These are phyloP conservation scores for Boletus reticulatus DNA, from an alignment of 768 basidiomycete species.

Conservation along the genomic window DNA sequence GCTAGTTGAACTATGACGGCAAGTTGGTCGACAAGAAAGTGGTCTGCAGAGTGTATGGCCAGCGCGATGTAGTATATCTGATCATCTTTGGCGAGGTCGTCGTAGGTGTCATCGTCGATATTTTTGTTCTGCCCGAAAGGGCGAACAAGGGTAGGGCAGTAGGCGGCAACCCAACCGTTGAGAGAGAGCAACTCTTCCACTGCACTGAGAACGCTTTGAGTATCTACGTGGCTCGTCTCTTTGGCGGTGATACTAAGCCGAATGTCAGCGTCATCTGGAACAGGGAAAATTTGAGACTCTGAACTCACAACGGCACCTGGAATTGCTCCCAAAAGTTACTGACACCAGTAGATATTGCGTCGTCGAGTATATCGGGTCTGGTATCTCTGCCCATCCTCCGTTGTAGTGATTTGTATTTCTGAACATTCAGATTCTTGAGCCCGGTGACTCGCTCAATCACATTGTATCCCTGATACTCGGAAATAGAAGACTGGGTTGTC, in stretches of 20 bases:
- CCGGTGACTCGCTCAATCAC: conserved; percentile 65
- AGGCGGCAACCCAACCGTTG: conserved; percentile 97
- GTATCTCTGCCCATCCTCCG: conserved; percentile 85
- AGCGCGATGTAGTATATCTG: conserved; percentile 94
- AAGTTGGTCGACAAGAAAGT: conserved; percentile 97
- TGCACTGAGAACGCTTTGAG: conserved; percentile 83
- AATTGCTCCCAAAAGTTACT: conserved; percentile 91
- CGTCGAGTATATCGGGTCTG: conserved; percentile 74
- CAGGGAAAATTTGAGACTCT: too few species aligned
- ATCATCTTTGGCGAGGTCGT: conserved; percentile 80
- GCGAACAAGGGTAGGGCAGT: conserved; percentile 90
- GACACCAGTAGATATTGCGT: conserved; percentile 73
- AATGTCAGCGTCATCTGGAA: neutral
- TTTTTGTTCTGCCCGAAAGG: conserved; percentile 92
- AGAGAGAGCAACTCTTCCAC: conserved; percentile 94
- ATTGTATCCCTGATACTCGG: conserved; percentile 54
- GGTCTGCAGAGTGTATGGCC: conserved; percentile 96
- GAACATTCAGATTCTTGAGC: conserved; percentile 77
- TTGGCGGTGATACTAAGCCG: conserved; percentile 63
- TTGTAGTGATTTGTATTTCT: conserved; percentile 86
- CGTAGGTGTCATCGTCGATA: conserved; percentile 70
- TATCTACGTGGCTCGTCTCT: conserved; percentile 87
- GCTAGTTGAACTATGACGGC: conserved; percentile 97
- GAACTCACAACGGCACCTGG: conserved; percentile 83
- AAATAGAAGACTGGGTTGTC: conserved; percentile 15